Base-by-base conservation (phyloP, 2,329 filamentous ascomycete genomes). In the Emergomyces africanus region DNA sequence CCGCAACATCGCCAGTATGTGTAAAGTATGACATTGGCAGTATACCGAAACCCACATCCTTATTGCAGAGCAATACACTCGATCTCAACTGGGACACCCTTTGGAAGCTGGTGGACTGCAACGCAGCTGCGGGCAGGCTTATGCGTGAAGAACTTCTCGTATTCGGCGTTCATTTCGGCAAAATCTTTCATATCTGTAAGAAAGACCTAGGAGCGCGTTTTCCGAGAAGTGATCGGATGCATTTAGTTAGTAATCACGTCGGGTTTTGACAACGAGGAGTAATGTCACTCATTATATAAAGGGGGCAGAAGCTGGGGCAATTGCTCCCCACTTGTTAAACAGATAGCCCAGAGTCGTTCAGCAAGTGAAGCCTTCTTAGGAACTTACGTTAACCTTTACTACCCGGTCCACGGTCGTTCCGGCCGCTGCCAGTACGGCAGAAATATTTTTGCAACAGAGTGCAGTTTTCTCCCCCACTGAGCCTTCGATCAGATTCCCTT, bases 131-230 rank as follows among this genome's bases (percentile, higher is more conserved):
- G 74, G 23, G 83, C 81, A 20, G 83, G 83, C 77, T 83, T 84
- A 70, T 84, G 81, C 30, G 70, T 66, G 75, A 89, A 90, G 77
- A 84, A 87, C 72, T 85, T 82, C 69, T 81, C 81, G 68, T 89
- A 90, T 54, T 86, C 80, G 66, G 80, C 80, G 73, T 90, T 90
- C 84, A 90, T 89, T 70, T 85, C 83, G 55, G 82, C 85, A 71
- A 97, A 97, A 76, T 94, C 81, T 63, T 81, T 83, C 92, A 97
- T 97, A 75, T 95, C 88, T 56, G 87, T 86, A 62, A 97, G 78
- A 81, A 96, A 97, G 70, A 96, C 87, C 74, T 77, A 46, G 35
- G 42, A 28, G 37, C 3, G 39, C 12, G 15, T 50, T 41, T 44
- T 39, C 49, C 49, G 18, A 5, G 12, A 58, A 41, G 48, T 42